Evolutionary conservation across 2,329 filamentous ascomycete species (phyloP).

Genomic region (Diplodia corticola): DNA sequence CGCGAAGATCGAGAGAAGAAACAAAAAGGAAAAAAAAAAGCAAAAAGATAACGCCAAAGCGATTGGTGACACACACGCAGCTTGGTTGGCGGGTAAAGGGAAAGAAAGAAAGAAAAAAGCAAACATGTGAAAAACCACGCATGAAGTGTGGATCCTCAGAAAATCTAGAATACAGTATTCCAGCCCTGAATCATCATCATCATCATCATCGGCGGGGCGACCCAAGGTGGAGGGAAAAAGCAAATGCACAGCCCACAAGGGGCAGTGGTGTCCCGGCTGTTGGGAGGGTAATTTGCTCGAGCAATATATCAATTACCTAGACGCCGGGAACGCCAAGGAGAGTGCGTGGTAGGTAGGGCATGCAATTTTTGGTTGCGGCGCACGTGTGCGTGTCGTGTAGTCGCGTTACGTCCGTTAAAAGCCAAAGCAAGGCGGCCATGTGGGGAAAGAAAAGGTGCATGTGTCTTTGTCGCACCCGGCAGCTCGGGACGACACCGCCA

Average conservation of each 20-base stretch:
- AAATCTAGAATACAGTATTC: not conserved
- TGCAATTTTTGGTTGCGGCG: not conserved
- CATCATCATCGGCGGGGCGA: not conserved
- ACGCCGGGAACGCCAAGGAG: not conserved
- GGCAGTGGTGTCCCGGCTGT: not conserved
- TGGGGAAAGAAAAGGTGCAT: not conserved
- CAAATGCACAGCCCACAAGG: not conserved
- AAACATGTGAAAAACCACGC: not conserved
- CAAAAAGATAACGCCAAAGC: not conserved
- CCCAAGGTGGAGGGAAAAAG: not conserved
- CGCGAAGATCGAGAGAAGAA: not conserved
- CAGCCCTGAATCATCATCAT: not conserved
- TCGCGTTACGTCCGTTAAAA: not conserved
- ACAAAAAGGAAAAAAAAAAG: not conserved
- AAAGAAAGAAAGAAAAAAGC: not conserved
- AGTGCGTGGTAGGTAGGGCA: not conserved
- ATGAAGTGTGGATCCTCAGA: not conserved
- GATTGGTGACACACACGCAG: not conserved
- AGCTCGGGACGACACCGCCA: not conserved
- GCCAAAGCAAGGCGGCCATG: not conserved
- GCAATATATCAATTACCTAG: not conserved
- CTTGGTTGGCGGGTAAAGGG: not conserved
- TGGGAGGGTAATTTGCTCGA: not conserved
- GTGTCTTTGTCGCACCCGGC: not conserved
- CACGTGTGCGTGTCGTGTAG: not conserved